These are phyloP conservation scores for Eimeria sp. DNA, from an alignment of 169 alveolate species.

Conservation along the genomic window DNA sequence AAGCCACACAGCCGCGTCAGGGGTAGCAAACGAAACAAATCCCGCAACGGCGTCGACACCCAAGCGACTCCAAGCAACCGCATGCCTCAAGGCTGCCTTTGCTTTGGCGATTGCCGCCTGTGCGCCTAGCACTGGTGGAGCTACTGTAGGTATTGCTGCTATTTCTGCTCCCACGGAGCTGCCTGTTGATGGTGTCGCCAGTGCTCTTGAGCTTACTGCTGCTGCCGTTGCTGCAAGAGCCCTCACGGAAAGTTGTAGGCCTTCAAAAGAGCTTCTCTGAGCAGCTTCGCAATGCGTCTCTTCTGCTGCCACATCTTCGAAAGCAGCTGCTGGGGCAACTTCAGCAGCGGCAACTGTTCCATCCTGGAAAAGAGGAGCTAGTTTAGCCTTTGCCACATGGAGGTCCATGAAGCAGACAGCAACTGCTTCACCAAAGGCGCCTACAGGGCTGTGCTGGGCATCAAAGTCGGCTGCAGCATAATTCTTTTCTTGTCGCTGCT, in stretches of 20 bases:
- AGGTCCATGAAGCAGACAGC: slow-evolving; percentile 17
- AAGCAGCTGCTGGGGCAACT: neutral
- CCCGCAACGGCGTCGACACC: neutral
- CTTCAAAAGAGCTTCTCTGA: neutral
- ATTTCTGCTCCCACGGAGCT: neutral
- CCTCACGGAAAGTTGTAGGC: neutral
- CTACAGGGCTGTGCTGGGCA: neutral
- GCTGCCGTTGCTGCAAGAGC: neutral
- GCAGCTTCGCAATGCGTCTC: neutral
- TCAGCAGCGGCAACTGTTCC: slow-evolving; percentile 1
- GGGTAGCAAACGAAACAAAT: neutral
- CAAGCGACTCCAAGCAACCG: neutral
- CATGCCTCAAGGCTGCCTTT: neutral
- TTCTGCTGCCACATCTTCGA: neutral
- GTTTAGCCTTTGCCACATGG: slow-evolving; percentile 44
- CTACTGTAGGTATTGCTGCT: neutral
- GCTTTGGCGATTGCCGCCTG: slow-evolving; percentile 16
- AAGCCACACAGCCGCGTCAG: neutral
- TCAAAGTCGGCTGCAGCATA: neutral
- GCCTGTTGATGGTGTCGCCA: neutral
- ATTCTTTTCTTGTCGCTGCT: neutral
- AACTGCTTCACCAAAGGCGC: neutral
- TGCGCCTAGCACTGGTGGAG: neutral
- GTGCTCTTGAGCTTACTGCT: neutral
- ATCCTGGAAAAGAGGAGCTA: slow-evolving; percentile 47